Base-by-base conservation (phyloP, 2,329 filamentous ascomycete genomes). In the Fusarium praegraminearum region DNA sequence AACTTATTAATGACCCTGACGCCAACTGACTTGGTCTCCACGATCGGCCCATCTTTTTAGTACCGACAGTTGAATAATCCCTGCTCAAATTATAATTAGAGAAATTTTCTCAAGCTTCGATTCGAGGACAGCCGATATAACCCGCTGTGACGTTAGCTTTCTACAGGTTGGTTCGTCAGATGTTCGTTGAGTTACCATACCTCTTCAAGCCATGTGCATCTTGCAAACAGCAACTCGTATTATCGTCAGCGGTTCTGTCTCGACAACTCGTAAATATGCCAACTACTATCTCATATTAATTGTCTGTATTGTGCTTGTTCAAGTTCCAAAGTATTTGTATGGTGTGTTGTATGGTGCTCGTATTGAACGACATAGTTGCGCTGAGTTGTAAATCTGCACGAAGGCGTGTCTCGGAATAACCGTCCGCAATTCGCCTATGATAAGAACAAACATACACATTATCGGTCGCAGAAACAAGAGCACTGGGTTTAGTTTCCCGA, bases 1-100 rank as follows among this genome's bases (percentile, higher is more conserved):
- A 38, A 38, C 33, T 45, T 55, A 26, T 41, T 41, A 13, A 56
- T 58, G 58, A 63, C 51, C 57, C 57, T 56, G 49, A 64, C 32
- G 33, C 49, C 49, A 51, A 51, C 33, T 35, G 28, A 40, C 33
- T 51, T 40, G 62, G 58, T 65, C 70, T 26, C 65, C 50, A 22
- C 52, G 66, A 73, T 72, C 63, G 62, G 44, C 67, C 71, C 71
- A 73, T 73, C 45, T 58, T 50, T 57, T 54, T 51, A 41, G 28
- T 67, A 58, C 57, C 52, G 57, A 67, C 36, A 52, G 50, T 46
- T 63, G 47, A 62, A 30, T 32, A 58, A 63, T 30, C 65, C 63
- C 43, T 67, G 65, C 35, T 22, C 38, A 44, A 56, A 44, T 56
- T 56, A 51, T 57, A 65, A 65, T 59, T 60, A 41, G 46, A 44